Percentiles rank a stretch among this genome's conserved stretches.
Evolutionary conservation across 805 yeast species (phyloP).

Genomic region (Candida sakaeoensis): DNA sequence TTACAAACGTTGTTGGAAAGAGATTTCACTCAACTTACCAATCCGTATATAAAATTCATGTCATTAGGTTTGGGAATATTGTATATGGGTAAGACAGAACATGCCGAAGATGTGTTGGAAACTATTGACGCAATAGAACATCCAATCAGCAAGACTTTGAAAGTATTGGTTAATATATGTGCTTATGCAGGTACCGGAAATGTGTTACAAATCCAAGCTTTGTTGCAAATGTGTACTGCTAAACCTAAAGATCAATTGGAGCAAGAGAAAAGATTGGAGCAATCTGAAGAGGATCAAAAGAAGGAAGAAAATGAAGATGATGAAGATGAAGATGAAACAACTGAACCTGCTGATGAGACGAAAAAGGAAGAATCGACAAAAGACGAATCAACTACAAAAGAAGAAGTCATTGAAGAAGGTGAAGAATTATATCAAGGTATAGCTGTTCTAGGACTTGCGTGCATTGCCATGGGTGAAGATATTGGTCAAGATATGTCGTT

Average conservation of each 20-base stretch:
- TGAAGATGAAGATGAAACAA: conserved; percentile 16
- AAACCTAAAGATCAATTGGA: conserved; percentile 55
- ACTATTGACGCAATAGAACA: conserved; percentile 94
- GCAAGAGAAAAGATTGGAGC: conserved; percentile 57
- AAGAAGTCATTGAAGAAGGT: conserved; percentile 16
- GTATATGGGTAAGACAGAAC: conserved; percentile 91
- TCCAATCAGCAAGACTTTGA: conserved; percentile 85
- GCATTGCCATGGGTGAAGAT: conserved; percentile 95
- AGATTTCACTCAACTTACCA: conserved; percentile 67
- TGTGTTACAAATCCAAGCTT: conserved; percentile 87
- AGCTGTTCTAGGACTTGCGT: conserved; percentile 91
- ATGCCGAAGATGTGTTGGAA: conserved; percentile 89
- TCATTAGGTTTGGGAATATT: conserved; percentile 88
- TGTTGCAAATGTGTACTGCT: conserved; percentile 85
- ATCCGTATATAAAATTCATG: conserved; percentile 86
- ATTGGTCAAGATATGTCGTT: conserved; percentile 96
- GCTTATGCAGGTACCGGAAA: conserved; percentile 98
- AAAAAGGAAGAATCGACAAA: no score
- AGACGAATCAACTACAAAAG: conserved; percentile 21
- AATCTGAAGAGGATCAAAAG: conserved; percentile 35
- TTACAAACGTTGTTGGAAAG: conserved; percentile 88
- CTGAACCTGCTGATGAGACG: conserved; percentile 21
- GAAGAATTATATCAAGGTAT: conserved; percentile 66
- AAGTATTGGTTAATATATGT: conserved; percentile 85
- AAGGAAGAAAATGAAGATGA: conserved; percentile 20